A percentile compares a stretch with the other conserved stretches of the same genome.
Conservation (phyloP, 1,284 basidiomycete species). For the Fomitiporia mediterranea region DNA sequence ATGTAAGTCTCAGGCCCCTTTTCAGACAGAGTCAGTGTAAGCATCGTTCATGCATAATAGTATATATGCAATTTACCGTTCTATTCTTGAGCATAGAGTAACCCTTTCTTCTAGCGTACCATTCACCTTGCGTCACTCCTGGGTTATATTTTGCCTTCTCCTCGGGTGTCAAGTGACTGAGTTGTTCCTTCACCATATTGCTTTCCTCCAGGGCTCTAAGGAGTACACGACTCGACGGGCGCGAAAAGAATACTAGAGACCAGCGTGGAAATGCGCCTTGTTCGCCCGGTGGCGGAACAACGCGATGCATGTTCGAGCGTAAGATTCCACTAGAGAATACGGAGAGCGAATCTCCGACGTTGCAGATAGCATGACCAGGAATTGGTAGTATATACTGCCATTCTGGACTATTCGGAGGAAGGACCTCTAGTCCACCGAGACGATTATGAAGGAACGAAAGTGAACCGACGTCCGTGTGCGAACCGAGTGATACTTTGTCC, state of each 20-base stretch:
- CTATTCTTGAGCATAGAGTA: constrained; percentile 43
- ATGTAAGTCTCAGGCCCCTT: constrained; percentile 34
- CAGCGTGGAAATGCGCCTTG: constrained; percentile 47
- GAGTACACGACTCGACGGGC: constrained; percentile 48
- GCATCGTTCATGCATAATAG: not conserved
- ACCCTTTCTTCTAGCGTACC: constrained; percentile 44
- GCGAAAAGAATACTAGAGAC: constrained; percentile 59
- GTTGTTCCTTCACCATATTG: not conserved
- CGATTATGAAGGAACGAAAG: constrained; percentile 64
- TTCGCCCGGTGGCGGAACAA: constrained; percentile 40
- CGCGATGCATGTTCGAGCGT: constrained; percentile 51
- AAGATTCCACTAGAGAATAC: constrained; percentile 57
- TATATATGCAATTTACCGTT: constrained; percentile 29
- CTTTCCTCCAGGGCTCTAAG: constrained; percentile 51
- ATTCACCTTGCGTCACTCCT: constrained; percentile 41
- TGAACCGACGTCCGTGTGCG: constrained; percentile 46
- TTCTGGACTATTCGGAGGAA: constrained; percentile 51
- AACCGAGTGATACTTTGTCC: constrained; percentile 39
- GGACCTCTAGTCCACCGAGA: constrained; percentile 68
- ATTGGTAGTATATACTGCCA: constrained; percentile 70
- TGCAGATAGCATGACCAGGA: constrained; percentile 55
- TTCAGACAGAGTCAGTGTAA: not conserved
- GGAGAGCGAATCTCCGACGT: constrained; percentile 54
- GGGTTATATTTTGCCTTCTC: constrained; percentile 10
- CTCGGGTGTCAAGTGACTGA: constrained; percentile 1